Conservation (phyloP, 768 basidiomycete species). For the Agaricus subrufescens region DNA sequence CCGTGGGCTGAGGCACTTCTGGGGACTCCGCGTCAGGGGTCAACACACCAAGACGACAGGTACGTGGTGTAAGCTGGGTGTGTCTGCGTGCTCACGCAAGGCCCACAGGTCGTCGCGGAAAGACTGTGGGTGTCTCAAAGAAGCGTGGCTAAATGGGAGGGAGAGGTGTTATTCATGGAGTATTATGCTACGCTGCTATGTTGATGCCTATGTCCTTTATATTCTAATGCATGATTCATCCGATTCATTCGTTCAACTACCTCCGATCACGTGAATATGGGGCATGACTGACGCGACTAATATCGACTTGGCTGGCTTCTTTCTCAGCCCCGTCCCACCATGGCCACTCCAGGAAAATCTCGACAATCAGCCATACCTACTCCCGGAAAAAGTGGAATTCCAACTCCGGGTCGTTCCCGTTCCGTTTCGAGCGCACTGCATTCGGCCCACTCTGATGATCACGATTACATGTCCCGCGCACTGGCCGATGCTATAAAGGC, state of each 20-base stretch:
- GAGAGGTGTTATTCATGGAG: neutral
- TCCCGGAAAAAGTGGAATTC: slow-evolving; percentile 43
- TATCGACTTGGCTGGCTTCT: slow-evolving; percentile 1
- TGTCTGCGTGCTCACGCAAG: slow-evolving; percentile 3
- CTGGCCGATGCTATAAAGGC: slow-evolving; percentile 77
- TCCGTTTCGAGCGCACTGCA: slow-evolving; percentile 53
- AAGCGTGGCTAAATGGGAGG: slow-evolving; percentile 52
- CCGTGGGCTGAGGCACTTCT: slow-evolving; percentile 87
- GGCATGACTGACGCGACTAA: slow-evolving; percentile 4
- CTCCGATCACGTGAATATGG: slow-evolving; percentile 1
- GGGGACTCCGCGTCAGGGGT: slow-evolving; percentile 94
- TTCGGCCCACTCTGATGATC: slow-evolving; percentile 33
- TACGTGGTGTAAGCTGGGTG: slow-evolving; percentile 26
- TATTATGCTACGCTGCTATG: slow-evolving; percentile 5
- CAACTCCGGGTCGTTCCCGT: slow-evolving; percentile 68
- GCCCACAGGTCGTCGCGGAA: slow-evolving; percentile 79
- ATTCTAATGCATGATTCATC: too few species aligned
- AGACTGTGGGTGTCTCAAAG: slow-evolving; percentile 96
- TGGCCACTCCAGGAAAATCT: slow-evolving; percentile 38
- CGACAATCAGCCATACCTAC: slow-evolving; percentile 39
- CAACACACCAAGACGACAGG: slow-evolving; percentile 99
- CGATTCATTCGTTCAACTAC: neutral
- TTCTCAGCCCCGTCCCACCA: slow-evolving; percentile 10
- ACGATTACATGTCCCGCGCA: slow-evolving; percentile 63
- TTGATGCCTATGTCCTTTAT: neutral